Base-by-base conservation (phyloP, 345 rosid species). In the Lagerstroemia speciosa region DNA sequence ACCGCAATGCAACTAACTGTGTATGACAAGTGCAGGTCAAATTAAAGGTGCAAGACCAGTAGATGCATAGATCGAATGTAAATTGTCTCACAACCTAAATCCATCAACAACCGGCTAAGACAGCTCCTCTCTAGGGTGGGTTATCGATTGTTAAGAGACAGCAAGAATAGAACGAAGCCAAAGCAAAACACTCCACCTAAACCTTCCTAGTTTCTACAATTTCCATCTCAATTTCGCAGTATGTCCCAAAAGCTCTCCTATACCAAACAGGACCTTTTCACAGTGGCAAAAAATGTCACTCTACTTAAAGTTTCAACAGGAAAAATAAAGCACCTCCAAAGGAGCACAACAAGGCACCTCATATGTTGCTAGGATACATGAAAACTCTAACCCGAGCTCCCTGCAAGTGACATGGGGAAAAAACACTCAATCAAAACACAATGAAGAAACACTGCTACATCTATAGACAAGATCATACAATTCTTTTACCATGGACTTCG, bases 321-420 rank as follows among this genome's bases (percentile, higher is more conserved):
- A 41, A 8, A 33, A 62, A 2, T 0, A 0, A 16, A 71, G 29
- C 3, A 48, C 40, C 6, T 45, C 10, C 33, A 43, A 17, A 38
- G 31, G n/a, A 5, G 16, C 12, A 24, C 20, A 66, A 41, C 5
- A 22, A 55, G 50, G 64, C 70, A 91, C 97, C 94, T 89, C 72
- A 92, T 30, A 89, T 92, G 64, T 89, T 89, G 87, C 96, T 89
- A 72, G 96, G 98, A 76, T 89, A 92, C 98, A 92, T 87, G 84
- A 92, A 89, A 57, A 92, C 98, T 71, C 98, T 85, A n/a, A 92
- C 96, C 67, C 74, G 81, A 63, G 84, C 84, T 71, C 94, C 98
- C 98, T 92, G 83, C 33, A 27, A 58, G 31, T 24, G 37, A 67
- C 52, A 37, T 10, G 34, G 24, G 26, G 40, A 43, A 40, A 14